A percentile compares a stretch with the other conserved stretches of the same genome.
Evolutionary conservation across 306 rosid species (phyloP).

Genomic region (Senna tora): DNA sequence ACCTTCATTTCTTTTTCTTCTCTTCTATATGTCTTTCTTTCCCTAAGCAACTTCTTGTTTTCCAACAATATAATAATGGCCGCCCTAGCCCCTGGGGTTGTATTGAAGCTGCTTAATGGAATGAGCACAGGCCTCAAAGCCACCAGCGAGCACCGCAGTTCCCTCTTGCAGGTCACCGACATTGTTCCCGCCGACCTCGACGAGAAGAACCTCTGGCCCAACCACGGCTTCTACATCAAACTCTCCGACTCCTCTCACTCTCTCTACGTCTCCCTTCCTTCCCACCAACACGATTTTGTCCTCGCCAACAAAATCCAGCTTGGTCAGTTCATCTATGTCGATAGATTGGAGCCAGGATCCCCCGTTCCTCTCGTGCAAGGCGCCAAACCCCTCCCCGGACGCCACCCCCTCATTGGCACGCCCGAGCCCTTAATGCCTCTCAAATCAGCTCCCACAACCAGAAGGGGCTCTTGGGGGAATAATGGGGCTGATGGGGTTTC

Average conservation of each 20-base stretch:
- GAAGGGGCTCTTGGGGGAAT: constrained; percentile 92
- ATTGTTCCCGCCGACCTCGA: constrained; percentile 92
- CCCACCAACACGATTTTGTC: constrained; percentile 80
- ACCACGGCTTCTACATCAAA: constrained; percentile 84
- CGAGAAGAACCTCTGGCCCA: constrained; percentile 73
- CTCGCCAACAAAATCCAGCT: constrained; percentile 89
- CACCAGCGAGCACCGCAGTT: constrained; percentile 79
- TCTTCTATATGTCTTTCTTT: background rate
- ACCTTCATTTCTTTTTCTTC: constrained; percentile 11
- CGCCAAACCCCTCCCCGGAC: constrained; percentile 81
- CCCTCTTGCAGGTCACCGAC: constrained; percentile 86
- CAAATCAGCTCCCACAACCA: constrained; percentile 43
- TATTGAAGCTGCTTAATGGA: constrained; percentile 75
- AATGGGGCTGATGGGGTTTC: constrained; percentile 42
- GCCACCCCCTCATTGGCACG: constrained; percentile 83
- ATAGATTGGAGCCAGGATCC: constrained; percentile 76
- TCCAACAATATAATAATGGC: constrained; percentile 55
- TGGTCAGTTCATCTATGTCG: constrained; percentile 88
- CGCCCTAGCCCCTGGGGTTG: constrained; percentile 81
- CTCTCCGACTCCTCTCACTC: constrained; percentile 91
- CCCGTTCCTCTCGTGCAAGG: constrained; percentile 81
- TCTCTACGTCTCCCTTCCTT: constrained; percentile 74
- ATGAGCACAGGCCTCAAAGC: constrained; percentile 68
- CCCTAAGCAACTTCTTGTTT: background rate
- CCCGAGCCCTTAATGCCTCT: constrained; percentile 87